These are phyloP conservation scores for Conidiobolus incongruus DNA, from an alignment of 371 early-diverging fungal genomes.

Conservation along the genomic window DNA sequence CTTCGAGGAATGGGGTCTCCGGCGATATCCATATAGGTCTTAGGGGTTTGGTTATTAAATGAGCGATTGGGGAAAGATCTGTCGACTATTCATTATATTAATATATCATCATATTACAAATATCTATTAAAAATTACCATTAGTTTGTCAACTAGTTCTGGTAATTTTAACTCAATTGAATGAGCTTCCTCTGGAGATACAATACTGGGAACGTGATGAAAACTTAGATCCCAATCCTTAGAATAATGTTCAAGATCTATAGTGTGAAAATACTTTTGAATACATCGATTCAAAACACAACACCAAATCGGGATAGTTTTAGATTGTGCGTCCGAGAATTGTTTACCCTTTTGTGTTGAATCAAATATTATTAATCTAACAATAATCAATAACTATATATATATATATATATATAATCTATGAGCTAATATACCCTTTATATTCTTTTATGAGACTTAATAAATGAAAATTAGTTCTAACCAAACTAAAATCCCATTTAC, in stretches of 20 bases:
- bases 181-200: not conserved
- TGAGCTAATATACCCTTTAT: conserved; percentile 2
- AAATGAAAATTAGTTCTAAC: not conserved
- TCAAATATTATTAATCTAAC: not conserved
- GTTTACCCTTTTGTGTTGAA: conserved; percentile 1
- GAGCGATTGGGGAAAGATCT: no score
- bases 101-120: no score
- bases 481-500: conserved; percentile 1
- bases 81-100: no score
- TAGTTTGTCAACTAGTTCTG: not conserved
- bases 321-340: not conserved
- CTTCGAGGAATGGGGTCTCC: no score
- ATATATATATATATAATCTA: no score
- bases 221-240: not conserved
- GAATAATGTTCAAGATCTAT: not conserved
- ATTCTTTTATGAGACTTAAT: not conserved
- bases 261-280: not conserved
- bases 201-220: not conserved
- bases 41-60: no score
- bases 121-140: no score
- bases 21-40: no score
- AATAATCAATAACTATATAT: no score
- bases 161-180: not conserved
- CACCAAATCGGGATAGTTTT: not conserved
- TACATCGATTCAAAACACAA: not conserved